Conservation (phyloP, 352 stramenopile genomes). For the Phytophthora multivora region DNA sequence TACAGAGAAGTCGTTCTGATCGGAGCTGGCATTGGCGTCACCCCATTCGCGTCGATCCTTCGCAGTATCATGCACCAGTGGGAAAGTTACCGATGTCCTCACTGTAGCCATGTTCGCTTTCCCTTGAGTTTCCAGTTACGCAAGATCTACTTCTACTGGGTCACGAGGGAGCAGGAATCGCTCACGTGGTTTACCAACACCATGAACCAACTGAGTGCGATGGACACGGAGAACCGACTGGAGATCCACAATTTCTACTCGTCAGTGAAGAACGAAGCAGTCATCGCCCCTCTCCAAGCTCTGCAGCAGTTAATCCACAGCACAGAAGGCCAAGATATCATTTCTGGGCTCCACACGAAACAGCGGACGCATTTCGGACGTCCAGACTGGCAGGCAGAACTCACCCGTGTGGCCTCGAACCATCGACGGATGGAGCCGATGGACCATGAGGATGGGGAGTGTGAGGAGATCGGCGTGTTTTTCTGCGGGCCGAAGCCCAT, state of each 20-base stretch:
- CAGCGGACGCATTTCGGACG: conserved; percentile 79
- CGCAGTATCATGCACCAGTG: conserved; percentile 72
- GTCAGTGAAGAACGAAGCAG: conserved; percentile 64
- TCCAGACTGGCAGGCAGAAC: conserved; percentile 77
- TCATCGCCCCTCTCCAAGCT: conserved; percentile 61
- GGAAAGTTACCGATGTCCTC: conserved; percentile 60
- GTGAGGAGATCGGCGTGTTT: conserved; percentile 80
- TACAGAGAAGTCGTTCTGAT: conserved; percentile 73
- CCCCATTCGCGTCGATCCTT: conserved; percentile 77
- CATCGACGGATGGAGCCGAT: conserved; percentile 40
- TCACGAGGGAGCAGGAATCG: conserved; percentile 71
- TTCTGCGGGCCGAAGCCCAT: conserved; percentile 75
- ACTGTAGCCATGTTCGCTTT: conserved; percentile 65
- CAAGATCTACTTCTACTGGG: conserved; percentile 90
- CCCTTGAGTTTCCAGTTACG: conserved; percentile 66
- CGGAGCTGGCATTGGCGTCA: conserved; percentile 73
- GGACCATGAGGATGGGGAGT: conserved; percentile 26
- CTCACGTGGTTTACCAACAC: conserved; percentile 83
- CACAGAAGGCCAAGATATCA: conserved; percentile 69
- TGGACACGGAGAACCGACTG: conserved; percentile 75
- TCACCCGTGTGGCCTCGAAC: conserved; percentile 55
- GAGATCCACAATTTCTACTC: conserved; percentile 89
- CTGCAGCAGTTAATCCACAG: conserved; percentile 79
- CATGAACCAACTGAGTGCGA: conserved; percentile 79
- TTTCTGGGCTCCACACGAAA: conserved; percentile 73